A percentile compares a stretch with the other conserved stretches of the same genome.
phyloP scores from a whole-genome alignment of 805 yeast genomes.

The Ogataea minuta region DNA sequence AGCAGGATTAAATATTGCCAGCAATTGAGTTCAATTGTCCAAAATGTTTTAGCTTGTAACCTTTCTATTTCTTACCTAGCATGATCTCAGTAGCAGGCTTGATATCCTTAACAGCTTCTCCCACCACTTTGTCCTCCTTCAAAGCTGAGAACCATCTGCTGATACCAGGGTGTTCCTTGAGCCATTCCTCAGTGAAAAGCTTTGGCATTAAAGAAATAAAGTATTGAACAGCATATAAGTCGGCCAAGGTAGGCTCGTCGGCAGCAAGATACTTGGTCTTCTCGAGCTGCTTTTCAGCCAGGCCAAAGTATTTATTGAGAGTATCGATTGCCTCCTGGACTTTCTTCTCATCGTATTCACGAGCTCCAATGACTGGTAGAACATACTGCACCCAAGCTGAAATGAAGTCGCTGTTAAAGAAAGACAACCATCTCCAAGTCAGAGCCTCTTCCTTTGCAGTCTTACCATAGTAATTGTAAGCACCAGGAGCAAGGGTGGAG shows the following conservation, averaged over 20 bases:
- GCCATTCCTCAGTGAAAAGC: background rate
- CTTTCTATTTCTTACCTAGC: no score
- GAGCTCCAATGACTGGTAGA: background rate
- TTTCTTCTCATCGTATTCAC: background rate
- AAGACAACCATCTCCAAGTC: slow-evolving; percentile 4
- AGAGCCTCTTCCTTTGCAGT: background rate
- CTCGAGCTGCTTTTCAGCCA: background rate
- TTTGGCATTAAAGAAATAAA: background rate
- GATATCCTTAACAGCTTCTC: background rate
- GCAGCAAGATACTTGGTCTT: slow-evolving; percentile 1
- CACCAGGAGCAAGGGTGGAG: background rate
- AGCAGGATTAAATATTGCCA: slow-evolving; percentile 2
- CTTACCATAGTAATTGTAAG: slow-evolving; percentile 6
- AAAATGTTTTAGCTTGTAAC: no score
- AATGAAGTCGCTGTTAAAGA: slow-evolving; percentile 2
- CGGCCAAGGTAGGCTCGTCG: slow-evolving; percentile 5
- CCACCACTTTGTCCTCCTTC: slow-evolving; percentile 1
- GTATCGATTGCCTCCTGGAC: background rate
- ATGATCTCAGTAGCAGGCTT: background rate
- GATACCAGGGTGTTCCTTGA: slow-evolving; percentile 2
- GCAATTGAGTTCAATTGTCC: no score
- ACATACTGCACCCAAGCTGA: background rate
- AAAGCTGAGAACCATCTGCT: background rate
- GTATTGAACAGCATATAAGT: slow-evolving; percentile 1
- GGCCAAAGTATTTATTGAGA: background rate